Conservation (phyloP, 345 rosid genomes). For the Erodium maritimum region DNA sequence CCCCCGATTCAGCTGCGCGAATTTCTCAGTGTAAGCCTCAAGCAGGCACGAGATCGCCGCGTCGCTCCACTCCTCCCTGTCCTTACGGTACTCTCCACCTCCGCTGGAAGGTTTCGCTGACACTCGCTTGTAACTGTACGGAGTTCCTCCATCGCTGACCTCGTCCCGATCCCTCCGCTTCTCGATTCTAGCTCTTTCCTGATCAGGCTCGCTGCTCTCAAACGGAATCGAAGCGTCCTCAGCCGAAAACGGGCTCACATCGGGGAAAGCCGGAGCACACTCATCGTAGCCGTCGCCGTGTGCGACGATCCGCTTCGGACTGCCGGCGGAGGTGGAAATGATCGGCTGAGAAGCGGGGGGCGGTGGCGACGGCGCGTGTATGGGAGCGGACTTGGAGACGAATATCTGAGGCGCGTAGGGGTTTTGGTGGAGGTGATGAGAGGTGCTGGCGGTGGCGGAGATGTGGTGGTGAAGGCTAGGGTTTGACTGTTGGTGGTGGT, state of each 20-base stretch:
- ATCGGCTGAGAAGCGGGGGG: too few species aligned
- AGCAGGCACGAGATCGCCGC: conserved; percentile 65
- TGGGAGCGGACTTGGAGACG: conserved; percentile 24
- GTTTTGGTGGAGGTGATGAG: conserved; percentile 19
- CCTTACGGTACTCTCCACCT: conserved; percentile 60
- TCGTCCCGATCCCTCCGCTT: conserved; percentile 47
- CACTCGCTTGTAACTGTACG: conserved; percentile 32
- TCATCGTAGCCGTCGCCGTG: conserved; percentile 34
- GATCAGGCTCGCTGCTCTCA: conserved; percentile 16
- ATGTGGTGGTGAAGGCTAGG: conserved; percentile 18
- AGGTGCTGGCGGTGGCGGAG: conserved; percentile 8
- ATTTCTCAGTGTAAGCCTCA: conserved; percentile 76
- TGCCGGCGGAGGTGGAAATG: conserved; percentile 14
- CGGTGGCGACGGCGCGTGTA: conserved; percentile 25
- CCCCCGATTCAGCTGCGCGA: conserved; percentile 66
- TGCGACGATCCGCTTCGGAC: conserved; percentile 12
- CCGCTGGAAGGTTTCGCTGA: conserved; percentile 25
- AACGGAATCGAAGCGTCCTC: conserved; percentile 26
- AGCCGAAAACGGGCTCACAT: conserved; percentile 29
- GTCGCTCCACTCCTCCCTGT: conserved; percentile 92
- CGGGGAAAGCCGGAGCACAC: conserved; percentile 41
- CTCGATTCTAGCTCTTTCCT: conserved; percentile 16
- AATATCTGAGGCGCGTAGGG: conserved; percentile 36
- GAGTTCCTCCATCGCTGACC: conserved; percentile 47
- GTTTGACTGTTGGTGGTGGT: conserved; percentile 26